Evolutionary conservation across 805 yeast species (phyloP).

Genomic region (Barnettozyma sp.): DNA sequence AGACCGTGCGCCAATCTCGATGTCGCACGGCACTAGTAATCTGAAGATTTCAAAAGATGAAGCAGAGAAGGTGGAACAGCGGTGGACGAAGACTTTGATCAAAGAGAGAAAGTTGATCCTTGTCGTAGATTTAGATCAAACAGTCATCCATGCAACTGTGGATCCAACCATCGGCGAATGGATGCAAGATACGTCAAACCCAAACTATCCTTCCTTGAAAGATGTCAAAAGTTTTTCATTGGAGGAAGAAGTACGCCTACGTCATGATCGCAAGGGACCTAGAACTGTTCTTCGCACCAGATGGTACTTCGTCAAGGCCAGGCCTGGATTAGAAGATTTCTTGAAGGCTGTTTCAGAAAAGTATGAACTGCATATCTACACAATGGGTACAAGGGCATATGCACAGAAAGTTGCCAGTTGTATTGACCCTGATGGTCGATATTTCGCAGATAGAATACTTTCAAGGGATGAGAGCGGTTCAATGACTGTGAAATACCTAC

Average conservation of each 20-base stretch:
- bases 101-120: constrained; percentile 66
- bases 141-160: constrained; percentile 95
- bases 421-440: constrained; percentile 82
- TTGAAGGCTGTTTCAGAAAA: constrained; percentile 52
- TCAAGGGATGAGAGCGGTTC: constrained; percentile 95
- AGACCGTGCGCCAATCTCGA: constrained; percentile 75
- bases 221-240: constrained; percentile 74
- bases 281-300: constrained; percentile 46
- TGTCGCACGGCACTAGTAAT: constrained; percentile 85
- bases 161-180: constrained; percentile 97
- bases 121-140: constrained; percentile 95
- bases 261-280: constrained; percentile 55
- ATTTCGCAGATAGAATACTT: constrained; percentile 85
- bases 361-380: constrained; percentile 90
- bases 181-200: constrained; percentile 80
- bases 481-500: constrained; percentile 78
- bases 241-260: constrained; percentile 62
- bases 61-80: constrained; percentile 76
- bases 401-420: constrained; percentile 85
- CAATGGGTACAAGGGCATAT: constrained; percentile 96
- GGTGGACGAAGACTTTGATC: constrained; percentile 53
- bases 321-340: constrained; percentile 82
- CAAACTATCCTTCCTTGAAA: constrained; percentile 76
- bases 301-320: constrained; percentile 86
- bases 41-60: constrained; percentile 79